Conservation (phyloP, 2,329 filamentous ascomycete genomes). For the Sclerotinia glacialis region DNA sequence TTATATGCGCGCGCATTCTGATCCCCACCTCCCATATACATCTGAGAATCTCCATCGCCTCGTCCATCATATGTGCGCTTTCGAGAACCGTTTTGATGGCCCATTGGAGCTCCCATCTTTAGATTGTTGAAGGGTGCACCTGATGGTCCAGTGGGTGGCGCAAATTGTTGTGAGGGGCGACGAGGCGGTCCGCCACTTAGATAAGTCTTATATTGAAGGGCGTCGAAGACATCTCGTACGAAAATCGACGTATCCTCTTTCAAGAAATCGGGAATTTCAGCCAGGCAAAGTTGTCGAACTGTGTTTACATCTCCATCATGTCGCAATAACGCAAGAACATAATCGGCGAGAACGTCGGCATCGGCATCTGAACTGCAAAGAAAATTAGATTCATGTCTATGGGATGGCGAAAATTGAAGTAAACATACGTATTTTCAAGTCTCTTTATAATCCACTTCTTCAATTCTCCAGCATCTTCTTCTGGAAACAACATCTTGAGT, state of each 20-base stretch:
- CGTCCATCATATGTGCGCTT: constrained; percentile 57
- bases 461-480: constrained; percentile 60
- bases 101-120: constrained; percentile 30
- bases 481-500: constrained; percentile 57
- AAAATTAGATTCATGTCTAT: constrained; percentile 8
- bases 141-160: constrained; percentile 36
- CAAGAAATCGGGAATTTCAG: constrained; percentile 73
- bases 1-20: constrained; percentile 52
- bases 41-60: constrained; percentile 43
- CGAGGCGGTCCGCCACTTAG: constrained; percentile 49
- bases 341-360: constrained; percentile 77
- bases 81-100: constrained; percentile 37
- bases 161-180: constrained; percentile 31
- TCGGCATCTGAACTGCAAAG: constrained; percentile 68
- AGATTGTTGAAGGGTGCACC: constrained; percentile 30
- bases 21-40: constrained; percentile 37
- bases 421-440: constrained; percentile 67
- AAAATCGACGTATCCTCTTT: constrained; percentile 64
- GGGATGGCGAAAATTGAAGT: constrained; percentile 27
- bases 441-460: constrained; percentile 77
- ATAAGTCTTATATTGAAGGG: constrained; percentile 61
- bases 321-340: constrained; percentile 73
- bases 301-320: constrained; percentile 64
- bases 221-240: constrained; percentile 67
- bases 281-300: constrained; percentile 65